Percentiles rank a stretch among this genome's conserved stretches.
Conservation (phyloP, 2,329 filamentous ascomycete species). For the Botrytis aclada region DNA sequence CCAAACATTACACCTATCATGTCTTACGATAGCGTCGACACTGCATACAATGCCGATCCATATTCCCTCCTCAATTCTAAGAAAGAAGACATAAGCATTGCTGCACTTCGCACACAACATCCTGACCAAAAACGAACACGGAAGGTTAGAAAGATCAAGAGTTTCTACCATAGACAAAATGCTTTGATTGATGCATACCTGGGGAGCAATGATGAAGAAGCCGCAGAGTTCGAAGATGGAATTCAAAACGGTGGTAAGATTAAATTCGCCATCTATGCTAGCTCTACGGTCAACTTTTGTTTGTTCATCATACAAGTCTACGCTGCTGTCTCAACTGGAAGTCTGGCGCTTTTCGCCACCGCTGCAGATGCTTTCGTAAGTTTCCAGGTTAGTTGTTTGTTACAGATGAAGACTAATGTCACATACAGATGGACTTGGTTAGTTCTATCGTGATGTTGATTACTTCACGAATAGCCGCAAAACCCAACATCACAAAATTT, state of each 20-base stretch:
- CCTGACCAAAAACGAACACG: constrained; percentile 41
- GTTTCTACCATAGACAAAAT: constrained; percentile 49
- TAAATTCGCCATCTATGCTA: constrained; percentile 53
- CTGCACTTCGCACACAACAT: constrained; percentile 49
- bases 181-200: constrained; percentile 52
- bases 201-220: constrained; percentile 54
- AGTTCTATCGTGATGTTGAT: constrained; percentile 85
- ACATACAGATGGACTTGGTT: constrained; percentile 58
- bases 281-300: constrained; percentile 75
- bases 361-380: constrained; percentile 78
- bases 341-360: constrained; percentile 94
- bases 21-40: neutral
- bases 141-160: constrained; percentile 42
- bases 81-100: constrained; percentile 39
- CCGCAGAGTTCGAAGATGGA: constrained; percentile 49
- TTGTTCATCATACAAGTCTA: constrained; percentile 83
- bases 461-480: constrained; percentile 81
- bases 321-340: constrained; percentile 79
- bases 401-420: neutral
- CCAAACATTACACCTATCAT: neutral
- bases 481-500: constrained; percentile 40
- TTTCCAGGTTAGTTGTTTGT: neutral
- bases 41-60: constrained; percentile 35
- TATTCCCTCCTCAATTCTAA: constrained; percentile 36
- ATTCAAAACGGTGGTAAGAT: constrained; percentile 20